Conservation (phyloP, 768 basidiomycete species). For the Naganishia kalamii region DNA sequence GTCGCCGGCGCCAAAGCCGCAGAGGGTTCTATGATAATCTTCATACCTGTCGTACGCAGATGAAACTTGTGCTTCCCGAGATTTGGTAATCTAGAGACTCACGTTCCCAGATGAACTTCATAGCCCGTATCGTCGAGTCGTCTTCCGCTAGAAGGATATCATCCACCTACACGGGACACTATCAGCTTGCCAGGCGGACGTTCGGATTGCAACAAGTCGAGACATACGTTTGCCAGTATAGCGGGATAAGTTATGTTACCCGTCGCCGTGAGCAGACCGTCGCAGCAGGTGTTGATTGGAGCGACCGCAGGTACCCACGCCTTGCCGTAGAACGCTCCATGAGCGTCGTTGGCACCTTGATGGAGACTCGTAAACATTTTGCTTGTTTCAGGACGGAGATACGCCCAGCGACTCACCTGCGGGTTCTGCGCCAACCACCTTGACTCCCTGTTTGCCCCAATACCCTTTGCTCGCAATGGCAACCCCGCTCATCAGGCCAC, state of each 20-base stretch:
- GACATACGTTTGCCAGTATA: background rate
- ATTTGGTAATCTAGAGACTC: background rate
- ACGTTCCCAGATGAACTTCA: conserved; percentile 21
- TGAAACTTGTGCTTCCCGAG: background rate
- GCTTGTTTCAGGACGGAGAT: background rate
- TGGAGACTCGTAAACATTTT: background rate
- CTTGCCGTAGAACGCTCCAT: conserved; percentile 1
- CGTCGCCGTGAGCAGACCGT: conserved; percentile 15
- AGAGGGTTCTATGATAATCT: conserved; percentile 21
- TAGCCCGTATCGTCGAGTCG: conserved; percentile 6
- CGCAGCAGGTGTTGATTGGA: conserved; percentile 16
- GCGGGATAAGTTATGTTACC: conserved; percentile 15
- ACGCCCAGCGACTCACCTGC: background rate
- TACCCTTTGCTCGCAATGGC: conserved; percentile 11
- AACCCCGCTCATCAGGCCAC: conserved; percentile 17
- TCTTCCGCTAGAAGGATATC: conserved; percentile 16
- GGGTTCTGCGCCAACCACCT: conserved; percentile 15
- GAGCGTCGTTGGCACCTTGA: conserved; percentile 15
- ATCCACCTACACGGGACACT: conserved; percentile 1
- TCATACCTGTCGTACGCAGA: conserved; percentile 5
- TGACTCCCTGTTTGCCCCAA: conserved; percentile 1
- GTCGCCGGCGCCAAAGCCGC: conserved; percentile 8
- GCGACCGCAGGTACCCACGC: conserved; percentile 15
- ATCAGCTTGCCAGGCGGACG: background rate
- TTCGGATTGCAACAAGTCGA: background rate